Evolutionary conservation across 768 basidiomycete genomes (phyloP), one percentile per base, ranked within the genome.

Genomic region (Collybiopsis confluens): DNA sequence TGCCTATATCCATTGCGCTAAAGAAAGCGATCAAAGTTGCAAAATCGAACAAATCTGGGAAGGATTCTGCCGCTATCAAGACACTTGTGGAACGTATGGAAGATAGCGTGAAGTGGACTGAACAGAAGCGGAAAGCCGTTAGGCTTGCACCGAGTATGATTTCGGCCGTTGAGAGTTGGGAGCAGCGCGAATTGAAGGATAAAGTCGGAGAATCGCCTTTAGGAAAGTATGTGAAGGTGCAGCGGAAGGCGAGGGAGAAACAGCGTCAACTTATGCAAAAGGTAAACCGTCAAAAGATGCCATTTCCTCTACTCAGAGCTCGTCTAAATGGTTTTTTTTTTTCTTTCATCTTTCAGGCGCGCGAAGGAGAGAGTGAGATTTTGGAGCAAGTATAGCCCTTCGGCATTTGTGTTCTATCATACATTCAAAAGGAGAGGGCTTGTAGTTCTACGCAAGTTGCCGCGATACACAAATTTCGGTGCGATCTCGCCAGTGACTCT

Each of bases 11-110:
- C 15, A 77, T 90, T 10, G 73, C 81, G 1, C 73, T 99, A 47
- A 83, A 84, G 41, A 86, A 88, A 59, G 76, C 81, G 52, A 61
- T 95, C 59, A 98, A 97, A 68, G 73, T 70, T 36, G 72, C 75
- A 23, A 80, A 79, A 53, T 65, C 74, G 33, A 68, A 66, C 42
- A 64, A 68, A 26, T 61, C 70, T 44, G 67, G 72, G 1, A 90
- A 90, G 63, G 86, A 88, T 56, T 74, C 77, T 1, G 77, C 73
- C 2, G 59, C 74, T 36, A 75, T 92, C 21, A 98, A 95, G 70
- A 74, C 76, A 0, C 73, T 99, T 11, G 73, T 96, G 47, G 96
- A 98, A 64, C 84, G 92, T 18, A 70, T 96, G 41, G 94, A 98
- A 58, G 90, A 91, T 62, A 92, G 88, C 57, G 77, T 78, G 13